Conservation (phyloP, 768 basidiomycete species). For the Leccinum pellstonianum region DNA sequence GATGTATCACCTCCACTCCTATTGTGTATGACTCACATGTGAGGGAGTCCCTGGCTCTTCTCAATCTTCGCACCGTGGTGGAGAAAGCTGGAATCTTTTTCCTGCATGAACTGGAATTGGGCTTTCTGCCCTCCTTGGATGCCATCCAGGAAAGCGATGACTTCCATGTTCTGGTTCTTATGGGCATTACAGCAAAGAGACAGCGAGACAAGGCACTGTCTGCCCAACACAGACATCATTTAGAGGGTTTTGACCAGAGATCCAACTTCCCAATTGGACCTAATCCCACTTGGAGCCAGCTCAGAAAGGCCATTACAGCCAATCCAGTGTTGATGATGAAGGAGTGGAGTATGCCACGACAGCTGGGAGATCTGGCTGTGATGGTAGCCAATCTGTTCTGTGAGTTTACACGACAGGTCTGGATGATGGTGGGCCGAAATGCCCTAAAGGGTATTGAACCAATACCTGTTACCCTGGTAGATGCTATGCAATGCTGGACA, state of each 20-base stretch:
- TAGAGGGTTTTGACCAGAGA: not conserved
- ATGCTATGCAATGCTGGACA: conserved; percentile 14
- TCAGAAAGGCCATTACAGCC: not conserved
- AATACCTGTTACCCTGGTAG: not conserved
- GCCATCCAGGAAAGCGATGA: not conserved
- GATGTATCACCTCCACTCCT: too few relatives aligned
- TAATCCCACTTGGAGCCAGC: conserved; percentile 2
- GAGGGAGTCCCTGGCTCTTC: too few relatives aligned
- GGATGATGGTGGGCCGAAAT: not conserved
- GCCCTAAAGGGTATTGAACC: conserved; percentile 4
- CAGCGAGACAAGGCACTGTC: not conserved
- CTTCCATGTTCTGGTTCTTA: not conserved
- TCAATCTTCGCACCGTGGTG: too few relatives aligned
- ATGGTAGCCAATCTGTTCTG: not conserved
- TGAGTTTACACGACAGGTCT: not conserved
- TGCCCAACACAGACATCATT: not conserved
- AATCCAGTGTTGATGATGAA: conserved; percentile 6
- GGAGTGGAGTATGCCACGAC: not conserved
- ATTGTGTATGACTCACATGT: too few relatives aligned
- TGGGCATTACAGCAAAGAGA: not conserved
- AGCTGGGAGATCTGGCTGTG: not conserved
- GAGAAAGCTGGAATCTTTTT: too few relatives aligned
- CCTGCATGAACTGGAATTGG: not conserved
- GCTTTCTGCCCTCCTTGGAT: not conserved
- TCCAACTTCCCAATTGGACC: conserved; percentile 4